Conservation (phyloP, 805 yeast species). For the Metschnikowia sp. region DNA sequence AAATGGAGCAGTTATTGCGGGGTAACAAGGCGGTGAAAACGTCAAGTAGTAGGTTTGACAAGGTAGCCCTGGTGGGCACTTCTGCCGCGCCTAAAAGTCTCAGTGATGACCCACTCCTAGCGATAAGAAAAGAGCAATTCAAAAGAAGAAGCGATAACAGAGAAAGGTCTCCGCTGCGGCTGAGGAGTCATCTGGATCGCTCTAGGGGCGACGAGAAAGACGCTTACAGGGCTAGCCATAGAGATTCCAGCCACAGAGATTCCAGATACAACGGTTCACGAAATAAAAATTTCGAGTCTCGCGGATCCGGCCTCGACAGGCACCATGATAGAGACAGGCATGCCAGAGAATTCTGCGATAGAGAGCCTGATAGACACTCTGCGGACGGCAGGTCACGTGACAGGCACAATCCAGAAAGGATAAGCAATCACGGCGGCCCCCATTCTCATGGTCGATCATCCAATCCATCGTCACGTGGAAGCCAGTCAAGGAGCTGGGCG, state of each 20-base stretch:
- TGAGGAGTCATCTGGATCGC: background rate
- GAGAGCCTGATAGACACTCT: too few relatives aligned
- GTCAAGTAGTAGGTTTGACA: slow-evolving; percentile 22
- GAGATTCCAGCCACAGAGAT: background rate
- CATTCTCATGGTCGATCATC: too few relatives aligned
- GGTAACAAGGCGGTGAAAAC: slow-evolving; percentile 49
- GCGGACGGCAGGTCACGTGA: too few relatives aligned
- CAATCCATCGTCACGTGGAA: too few relatives aligned
- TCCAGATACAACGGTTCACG: too few relatives aligned
- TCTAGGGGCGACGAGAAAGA: background rate
- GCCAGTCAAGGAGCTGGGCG: too few relatives aligned
- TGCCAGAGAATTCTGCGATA: too few relatives aligned
- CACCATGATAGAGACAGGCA: too few relatives aligned
- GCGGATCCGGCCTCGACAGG: too few relatives aligned
- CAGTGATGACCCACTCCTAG: slow-evolving; percentile 50
- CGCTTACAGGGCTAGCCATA: background rate
- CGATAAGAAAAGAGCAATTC: slow-evolving; percentile 26
- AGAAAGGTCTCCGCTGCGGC: slow-evolving; percentile 1
- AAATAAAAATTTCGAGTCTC: too few relatives aligned
- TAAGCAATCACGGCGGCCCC: too few relatives aligned
- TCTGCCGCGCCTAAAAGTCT: slow-evolving; percentile 15
- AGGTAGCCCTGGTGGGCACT: slow-evolving; percentile 23
- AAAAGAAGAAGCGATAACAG: slow-evolving; percentile 1
- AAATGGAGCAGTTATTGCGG: slow-evolving; percentile 50
- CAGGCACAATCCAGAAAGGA: too few relatives aligned